Conservation (phyloP, 768 basidiomycete genomes). For the Trametes elegans region DNA sequence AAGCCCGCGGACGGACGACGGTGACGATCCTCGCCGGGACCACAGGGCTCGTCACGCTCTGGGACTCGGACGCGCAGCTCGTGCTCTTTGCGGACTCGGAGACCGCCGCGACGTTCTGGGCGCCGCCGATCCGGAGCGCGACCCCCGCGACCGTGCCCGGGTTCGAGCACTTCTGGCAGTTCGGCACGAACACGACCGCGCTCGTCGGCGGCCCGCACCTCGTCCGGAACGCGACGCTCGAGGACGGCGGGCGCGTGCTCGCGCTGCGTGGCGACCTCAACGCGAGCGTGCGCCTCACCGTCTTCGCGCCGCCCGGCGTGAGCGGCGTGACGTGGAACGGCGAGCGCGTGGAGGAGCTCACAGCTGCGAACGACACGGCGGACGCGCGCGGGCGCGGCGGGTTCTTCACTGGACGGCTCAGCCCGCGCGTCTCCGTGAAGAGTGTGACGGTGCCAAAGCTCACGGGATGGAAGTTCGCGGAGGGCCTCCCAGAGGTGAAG, state of each 20-base stretch:
- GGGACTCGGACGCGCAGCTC: slow-evolving; percentile 66
- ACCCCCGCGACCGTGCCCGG: slow-evolving; percentile 28
- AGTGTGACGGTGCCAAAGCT: slow-evolving; percentile 47
- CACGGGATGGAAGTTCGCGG: slow-evolving; percentile 66
- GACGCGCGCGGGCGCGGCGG: too few species aligned
- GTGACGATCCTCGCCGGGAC: slow-evolving; percentile 46
- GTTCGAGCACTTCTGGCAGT: slow-evolving; percentile 63
- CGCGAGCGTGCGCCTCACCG: slow-evolving; percentile 51
- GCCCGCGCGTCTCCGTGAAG: slow-evolving; percentile 27
- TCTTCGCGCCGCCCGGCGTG: slow-evolving; percentile 59
- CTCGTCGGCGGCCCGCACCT: slow-evolving; percentile 50
- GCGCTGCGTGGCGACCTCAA: slow-evolving; percentile 70
- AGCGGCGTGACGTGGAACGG: slow-evolving; percentile 74
- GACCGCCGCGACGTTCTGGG: slow-evolving; percentile 74
- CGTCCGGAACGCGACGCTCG: slow-evolving; percentile 40
- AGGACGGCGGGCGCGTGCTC: slow-evolving; percentile 34
- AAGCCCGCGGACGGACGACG: slow-evolving; percentile 35
- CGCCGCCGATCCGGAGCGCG: slow-evolving; percentile 60
- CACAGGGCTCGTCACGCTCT: slow-evolving; percentile 56
- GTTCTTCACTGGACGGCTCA: slow-evolving; percentile 40
- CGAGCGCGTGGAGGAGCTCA: slow-evolving; percentile 33
- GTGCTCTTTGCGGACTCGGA: slow-evolving; percentile 64
- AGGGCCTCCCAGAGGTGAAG: slow-evolving; percentile 72
- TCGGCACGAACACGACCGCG: slow-evolving; percentile 69
- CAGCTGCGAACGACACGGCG: too few species aligned